Conservation (phyloP, 2,329 filamentous ascomycete genomes). For the Pseudogymnoascus sp. region DNA sequence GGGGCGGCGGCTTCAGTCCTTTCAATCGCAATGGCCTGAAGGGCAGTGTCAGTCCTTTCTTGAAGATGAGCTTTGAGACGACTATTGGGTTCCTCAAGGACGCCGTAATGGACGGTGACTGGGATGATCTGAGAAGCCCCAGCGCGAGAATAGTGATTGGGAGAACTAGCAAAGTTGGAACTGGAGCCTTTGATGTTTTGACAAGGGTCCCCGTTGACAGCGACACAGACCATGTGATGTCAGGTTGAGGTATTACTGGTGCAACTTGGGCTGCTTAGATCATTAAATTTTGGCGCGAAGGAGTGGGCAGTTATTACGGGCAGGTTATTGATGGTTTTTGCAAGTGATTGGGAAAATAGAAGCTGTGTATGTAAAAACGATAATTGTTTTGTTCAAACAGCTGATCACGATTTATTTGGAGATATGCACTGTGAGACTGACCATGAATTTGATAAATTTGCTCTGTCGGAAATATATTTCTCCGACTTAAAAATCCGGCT, state of each 20-base stretch:
- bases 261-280: neutral
- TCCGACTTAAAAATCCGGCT: neutral
- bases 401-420: neutral
- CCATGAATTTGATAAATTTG: neutral
- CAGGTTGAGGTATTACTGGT: neutral
- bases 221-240: slow-evolving; percentile 2
- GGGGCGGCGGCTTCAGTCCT: slow-evolving; percentile 77
- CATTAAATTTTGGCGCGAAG: slow-evolving; percentile 3
- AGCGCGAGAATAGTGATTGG: slow-evolving; percentile 86
- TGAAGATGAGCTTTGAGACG: slow-evolving; percentile 99
- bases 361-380: slow-evolving; percentile 8
- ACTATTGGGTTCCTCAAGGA: slow-evolving; percentile 91
- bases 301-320: neutral
- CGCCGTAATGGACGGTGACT: slow-evolving; percentile 82
- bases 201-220: slow-evolving; percentile 38
- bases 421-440: too few species aligned
- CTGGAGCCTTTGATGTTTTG: slow-evolving; percentile 86
- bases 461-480: neutral
- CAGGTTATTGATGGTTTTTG: slow-evolving; percentile 8
- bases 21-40: slow-evolving; percentile 89
- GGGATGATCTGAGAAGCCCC: slow-evolving; percentile 79
- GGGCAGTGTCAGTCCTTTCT: slow-evolving; percentile 81
- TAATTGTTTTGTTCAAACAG: slow-evolving; percentile 7
- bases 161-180: slow-evolving; percentile 73
- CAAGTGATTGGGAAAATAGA: slow-evolving; percentile 2